Conservation (phyloP, 2,329 filamentous ascomycete genomes). For the Magnaporthiopsis rhizophila region DNA sequence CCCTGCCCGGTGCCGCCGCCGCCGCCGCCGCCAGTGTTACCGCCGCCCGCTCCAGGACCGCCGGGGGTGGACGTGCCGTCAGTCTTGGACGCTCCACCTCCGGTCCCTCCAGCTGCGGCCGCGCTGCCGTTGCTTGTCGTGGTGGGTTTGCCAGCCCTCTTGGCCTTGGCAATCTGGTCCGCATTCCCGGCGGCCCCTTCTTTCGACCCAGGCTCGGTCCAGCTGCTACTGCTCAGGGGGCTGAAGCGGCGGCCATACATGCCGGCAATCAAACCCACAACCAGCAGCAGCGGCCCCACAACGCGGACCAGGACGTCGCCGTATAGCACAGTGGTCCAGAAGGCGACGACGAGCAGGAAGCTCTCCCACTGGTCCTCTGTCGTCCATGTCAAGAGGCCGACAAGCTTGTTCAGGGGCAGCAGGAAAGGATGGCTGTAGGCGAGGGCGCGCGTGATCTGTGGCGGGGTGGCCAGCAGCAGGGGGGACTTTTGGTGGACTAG, state of each 20-base stretch:
- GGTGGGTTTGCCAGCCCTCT: background rate
- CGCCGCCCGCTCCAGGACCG: background rate
- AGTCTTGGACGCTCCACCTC: background rate
- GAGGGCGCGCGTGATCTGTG: slow-evolving; percentile 85
- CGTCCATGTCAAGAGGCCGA: slow-evolving; percentile 86
- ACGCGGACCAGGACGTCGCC: slow-evolving; percentile 74
- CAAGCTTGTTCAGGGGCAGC: slow-evolving; percentile 76
- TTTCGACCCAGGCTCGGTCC: slow-evolving; percentile 42
- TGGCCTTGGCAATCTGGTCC: slow-evolving; percentile 14
- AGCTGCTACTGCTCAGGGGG: slow-evolving; percentile 77
- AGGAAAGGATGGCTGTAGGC: slow-evolving; percentile 96
- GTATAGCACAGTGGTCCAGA: slow-evolving; percentile 83
- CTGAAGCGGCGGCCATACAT: slow-evolving; percentile 92
- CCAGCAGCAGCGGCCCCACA: slow-evolving; percentile 76
- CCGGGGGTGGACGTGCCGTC: background rate
- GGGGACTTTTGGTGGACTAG: slow-evolving; percentile 96
- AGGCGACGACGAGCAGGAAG: slow-evolving; percentile 76
- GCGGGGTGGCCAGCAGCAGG: slow-evolving; percentile 83
- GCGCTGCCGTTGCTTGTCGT: slow-evolving; percentile 20
- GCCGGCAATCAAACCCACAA: slow-evolving; percentile 70
- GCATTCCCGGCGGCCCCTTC: slow-evolving; percentile 18
- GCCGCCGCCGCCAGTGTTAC: slow-evolving; percentile 7
- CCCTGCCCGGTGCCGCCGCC: slow-evolving; percentile 14
- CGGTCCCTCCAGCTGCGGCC: slow-evolving; percentile 14
- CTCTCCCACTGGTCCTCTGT: slow-evolving; percentile 94